Evolutionary conservation across 2,329 filamentous ascomycete genomes (phyloP).

Genomic region (Epichloe aotearoae): DNA sequence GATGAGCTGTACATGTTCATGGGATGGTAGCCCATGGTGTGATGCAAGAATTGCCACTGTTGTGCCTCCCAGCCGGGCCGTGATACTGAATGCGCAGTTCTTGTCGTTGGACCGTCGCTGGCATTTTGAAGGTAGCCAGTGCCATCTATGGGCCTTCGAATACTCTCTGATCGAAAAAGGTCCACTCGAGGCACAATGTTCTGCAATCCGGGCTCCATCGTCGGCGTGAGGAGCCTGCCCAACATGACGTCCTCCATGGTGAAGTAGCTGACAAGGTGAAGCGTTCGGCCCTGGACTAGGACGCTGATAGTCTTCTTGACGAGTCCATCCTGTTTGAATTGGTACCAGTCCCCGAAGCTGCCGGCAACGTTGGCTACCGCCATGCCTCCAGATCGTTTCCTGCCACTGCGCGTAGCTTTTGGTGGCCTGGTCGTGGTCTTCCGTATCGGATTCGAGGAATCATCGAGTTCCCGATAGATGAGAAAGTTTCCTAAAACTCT

Average conservation of each 20-base stretch:
- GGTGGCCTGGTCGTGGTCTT: neutral
- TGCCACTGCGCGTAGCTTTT: neutral
- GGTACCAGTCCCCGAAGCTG: conserved; percentile 73
- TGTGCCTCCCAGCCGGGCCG: conserved; percentile 2
- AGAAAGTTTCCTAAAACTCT: conserved; percentile 76
- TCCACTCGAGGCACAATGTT: conserved; percentile 2
- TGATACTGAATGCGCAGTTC: neutral
- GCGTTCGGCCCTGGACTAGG: conserved; percentile 55
- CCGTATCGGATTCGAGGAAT: neutral
- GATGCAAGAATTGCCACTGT: conserved; percentile 3
- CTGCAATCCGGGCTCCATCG: neutral
- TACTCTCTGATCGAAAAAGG: conserved; percentile 1
- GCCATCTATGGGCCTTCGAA: conserved; percentile 4
- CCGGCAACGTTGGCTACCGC: conserved; percentile 33
- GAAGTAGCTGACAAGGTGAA: conserved; percentile 83
- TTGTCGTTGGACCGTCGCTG: neutral
- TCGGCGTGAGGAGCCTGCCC: conserved; percentile 1
- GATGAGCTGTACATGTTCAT: conserved; percentile 1
- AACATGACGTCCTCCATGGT: conserved; percentile 47
- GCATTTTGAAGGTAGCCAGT: neutral
- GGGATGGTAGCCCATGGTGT: neutral
- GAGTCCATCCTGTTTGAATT: conserved; percentile 68
- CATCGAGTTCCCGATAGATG: conserved; percentile 66
- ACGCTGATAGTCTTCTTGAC: conserved; percentile 89
- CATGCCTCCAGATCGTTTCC: neutral